A percentile compares a stretch with the other conserved stretches of the same genome.
Conservation (phyloP, 495 filamentous ascomycete species). For the Penicillium lividum region DNA sequence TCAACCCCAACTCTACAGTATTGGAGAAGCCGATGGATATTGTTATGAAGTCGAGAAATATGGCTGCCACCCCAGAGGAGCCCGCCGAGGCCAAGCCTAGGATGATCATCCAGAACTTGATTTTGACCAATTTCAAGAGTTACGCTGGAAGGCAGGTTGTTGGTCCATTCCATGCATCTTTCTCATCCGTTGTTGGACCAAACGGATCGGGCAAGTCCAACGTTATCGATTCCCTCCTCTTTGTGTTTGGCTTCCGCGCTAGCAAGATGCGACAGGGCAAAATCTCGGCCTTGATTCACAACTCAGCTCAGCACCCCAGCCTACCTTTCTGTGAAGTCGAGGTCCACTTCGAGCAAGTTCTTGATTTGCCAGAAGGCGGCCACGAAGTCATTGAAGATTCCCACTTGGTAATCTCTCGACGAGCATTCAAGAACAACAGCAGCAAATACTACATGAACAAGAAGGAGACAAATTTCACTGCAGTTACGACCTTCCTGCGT, state of each 20-base stretch:
- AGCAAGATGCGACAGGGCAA: slow-evolving; percentile 99
- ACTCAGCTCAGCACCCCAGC: slow-evolving; percentile 82
- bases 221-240: slow-evolving; percentile 95
- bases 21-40: slow-evolving; percentile 94
- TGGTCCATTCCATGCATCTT: slow-evolving; percentile 94
- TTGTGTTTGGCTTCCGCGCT: slow-evolving; percentile 96
- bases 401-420: slow-evolving; percentile 81
- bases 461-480: slow-evolving; percentile 83
- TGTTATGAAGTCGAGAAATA: slow-evolving; percentile 79
- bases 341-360: slow-evolving; percentile 92
- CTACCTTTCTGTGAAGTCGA: slow-evolving; percentile 91
- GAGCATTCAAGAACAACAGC: slow-evolving; percentile 95
- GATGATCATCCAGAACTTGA: slow-evolving; percentile 86
- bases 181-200: slow-evolving; percentile 97
- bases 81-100: slow-evolving; percentile 72
- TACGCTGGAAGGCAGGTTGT: slow-evolving; percentile 95
- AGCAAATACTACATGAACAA: slow-evolving; percentile 98
- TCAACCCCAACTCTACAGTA: slow-evolving; percentile 71
- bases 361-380: slow-evolving; percentile 77
- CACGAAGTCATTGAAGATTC: slow-evolving; percentile 77
- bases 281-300: slow-evolving; percentile 95
- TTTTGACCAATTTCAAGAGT: slow-evolving; percentile 96
- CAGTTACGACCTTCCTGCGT: slow-evolving; percentile 83
- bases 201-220: slow-evolving; percentile 99
- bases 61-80: slow-evolving; percentile 65